phyloP scores from a whole-genome alignment of 1,284 basidiomycete species.

The Moesziomyces sp. region DNA sequence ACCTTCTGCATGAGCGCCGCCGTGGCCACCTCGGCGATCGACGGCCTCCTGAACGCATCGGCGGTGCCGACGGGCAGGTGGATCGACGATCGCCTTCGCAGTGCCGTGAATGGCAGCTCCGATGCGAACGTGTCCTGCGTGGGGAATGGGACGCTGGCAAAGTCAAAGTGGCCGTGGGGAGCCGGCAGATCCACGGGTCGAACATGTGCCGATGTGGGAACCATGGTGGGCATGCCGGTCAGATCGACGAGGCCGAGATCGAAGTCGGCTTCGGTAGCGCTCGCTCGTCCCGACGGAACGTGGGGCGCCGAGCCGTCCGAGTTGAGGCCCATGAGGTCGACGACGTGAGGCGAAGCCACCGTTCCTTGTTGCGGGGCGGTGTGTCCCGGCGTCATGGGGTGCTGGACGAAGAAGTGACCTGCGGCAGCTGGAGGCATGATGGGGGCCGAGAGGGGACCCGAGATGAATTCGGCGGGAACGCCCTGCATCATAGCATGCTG shows the following conservation, averaged over 20 bases:
- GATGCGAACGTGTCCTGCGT: conserved; percentile 30
- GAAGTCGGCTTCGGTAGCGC: conserved; percentile 36
- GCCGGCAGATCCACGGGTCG: conserved; percentile 45
- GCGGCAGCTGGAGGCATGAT: conserved; percentile 15
- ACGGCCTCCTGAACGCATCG: conserved; percentile 32
- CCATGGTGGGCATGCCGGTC: conserved; percentile 19
- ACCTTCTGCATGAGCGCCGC: conserved; percentile 39
- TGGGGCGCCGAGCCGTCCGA: conserved; percentile 7
- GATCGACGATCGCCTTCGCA: conserved; percentile 44
- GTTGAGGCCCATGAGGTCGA: conserved; percentile 33
- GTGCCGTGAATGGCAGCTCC: conserved; percentile 22
- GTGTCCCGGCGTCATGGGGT: conserved; percentile 5
- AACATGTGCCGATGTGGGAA: conserved; percentile 51
- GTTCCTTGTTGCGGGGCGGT: conserved; percentile 10
- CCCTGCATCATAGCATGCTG: conserved; percentile 6
- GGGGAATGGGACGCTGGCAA: conserved; percentile 46
- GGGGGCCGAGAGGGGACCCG: conserved; percentile 18
- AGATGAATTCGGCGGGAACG: conserved; percentile 12
- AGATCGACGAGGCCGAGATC: conserved; percentile 27
- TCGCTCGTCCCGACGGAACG: conserved; percentile 21
- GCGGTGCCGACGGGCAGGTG: conserved; percentile 30
- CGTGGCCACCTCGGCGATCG: conserved; percentile 42
- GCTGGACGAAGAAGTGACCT: conserved; percentile 11
- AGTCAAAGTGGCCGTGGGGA: conserved; percentile 49
- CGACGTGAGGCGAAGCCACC: conserved; percentile 23